phyloP scores from a whole-genome alignment of 495 filamentous ascomycete genomes.

The Schizothecium vesticola region DNA sequence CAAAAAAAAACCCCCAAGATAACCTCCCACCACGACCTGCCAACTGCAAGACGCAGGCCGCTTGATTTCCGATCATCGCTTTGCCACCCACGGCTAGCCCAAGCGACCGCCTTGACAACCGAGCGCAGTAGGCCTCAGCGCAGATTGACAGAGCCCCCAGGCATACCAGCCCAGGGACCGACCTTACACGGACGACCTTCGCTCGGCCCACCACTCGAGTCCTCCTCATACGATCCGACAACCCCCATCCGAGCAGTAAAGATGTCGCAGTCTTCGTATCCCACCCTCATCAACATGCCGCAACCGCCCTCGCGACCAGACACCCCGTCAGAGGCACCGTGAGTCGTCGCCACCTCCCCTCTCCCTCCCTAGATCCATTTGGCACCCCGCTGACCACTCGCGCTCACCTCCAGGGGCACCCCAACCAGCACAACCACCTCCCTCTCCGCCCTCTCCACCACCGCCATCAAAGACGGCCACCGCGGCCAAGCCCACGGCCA shows the following conservation, averaged over 20 bases:
- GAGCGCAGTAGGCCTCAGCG: neutral
- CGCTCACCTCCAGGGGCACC: conserved; percentile 59
- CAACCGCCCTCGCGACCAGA: conserved; percentile 77
- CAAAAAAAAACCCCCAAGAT: neutral
- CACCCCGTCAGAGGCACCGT: conserved; percentile 91
- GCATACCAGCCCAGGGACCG: neutral
- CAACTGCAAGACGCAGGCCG: neutral
- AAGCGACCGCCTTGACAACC: neutral
- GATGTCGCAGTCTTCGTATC: conserved; percentile 42
- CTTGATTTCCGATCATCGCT: neutral
- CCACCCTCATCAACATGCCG: conserved; percentile 79
- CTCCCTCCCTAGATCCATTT: neutral
- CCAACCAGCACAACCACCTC: conserved; percentile 83
- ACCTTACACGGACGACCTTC: neutral
- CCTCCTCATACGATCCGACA: neutral
- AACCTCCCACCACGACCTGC: neutral
- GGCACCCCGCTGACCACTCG: neutral
- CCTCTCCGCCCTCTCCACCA: conserved; percentile 80
- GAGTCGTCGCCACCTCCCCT: conserved; percentile 35
- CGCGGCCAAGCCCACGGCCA: conserved; percentile 60
- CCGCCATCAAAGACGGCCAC: conserved; percentile 90
- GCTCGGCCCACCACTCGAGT: conserved; percentile 1
- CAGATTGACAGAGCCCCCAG: neutral
- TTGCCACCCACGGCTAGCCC: neutral
- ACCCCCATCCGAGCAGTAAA: neutral